Evolutionary conservation across 2,329 filamentous ascomycete genomes (phyloP).

Genomic region (Penicillium nordicum): DNA sequence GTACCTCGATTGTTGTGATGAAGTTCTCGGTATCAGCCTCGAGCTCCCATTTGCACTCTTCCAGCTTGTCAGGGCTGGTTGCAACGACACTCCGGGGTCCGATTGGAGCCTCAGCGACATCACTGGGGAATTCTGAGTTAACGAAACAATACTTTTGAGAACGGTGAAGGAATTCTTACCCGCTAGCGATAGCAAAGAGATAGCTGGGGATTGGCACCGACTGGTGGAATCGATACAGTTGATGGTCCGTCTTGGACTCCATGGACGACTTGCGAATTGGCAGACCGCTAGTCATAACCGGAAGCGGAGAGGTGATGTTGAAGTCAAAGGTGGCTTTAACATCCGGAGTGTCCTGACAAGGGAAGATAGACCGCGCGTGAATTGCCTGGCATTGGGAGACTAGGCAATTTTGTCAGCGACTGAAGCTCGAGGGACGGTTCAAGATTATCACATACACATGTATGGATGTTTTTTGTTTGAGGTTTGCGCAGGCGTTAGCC

Average conservation of each 20-base stretch:
- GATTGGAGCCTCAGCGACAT: slow-evolving; percentile 80
- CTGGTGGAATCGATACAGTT: slow-evolving; percentile 82
- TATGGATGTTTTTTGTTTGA: slow-evolving; percentile 95
- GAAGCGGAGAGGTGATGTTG: slow-evolving; percentile 78
- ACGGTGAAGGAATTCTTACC: slow-evolving; percentile 27
- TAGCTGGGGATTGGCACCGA: slow-evolving; percentile 91
- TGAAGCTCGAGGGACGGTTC: not conserved
- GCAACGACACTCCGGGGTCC: slow-evolving; percentile 81
- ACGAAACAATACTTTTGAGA: not conserved
- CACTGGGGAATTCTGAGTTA: slow-evolving; percentile 48
- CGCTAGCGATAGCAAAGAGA: slow-evolving; percentile 82
- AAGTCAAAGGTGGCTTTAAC: slow-evolving; percentile 95
- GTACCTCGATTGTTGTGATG: slow-evolving; percentile 74
- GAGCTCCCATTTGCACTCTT: slow-evolving; percentile 84
- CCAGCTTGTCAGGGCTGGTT: slow-evolving; percentile 82
- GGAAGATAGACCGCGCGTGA: slow-evolving; percentile 88
- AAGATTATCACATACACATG: slow-evolving; percentile 60
- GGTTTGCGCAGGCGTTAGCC: slow-evolving; percentile 90
- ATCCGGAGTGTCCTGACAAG: slow-evolving; percentile 95
- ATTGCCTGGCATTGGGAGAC: slow-evolving; percentile 96
- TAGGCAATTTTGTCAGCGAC: slow-evolving; percentile 17
- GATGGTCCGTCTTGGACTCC: slow-evolving; percentile 52
- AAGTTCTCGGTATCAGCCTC: slow-evolving; percentile 89
- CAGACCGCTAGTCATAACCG: slow-evolving; percentile 88
- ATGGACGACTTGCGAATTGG: slow-evolving; percentile 50